Base-by-base conservation (phyloP, 176 grass and related monocot species). In the Tillandsia leiboldiana region DNA sequence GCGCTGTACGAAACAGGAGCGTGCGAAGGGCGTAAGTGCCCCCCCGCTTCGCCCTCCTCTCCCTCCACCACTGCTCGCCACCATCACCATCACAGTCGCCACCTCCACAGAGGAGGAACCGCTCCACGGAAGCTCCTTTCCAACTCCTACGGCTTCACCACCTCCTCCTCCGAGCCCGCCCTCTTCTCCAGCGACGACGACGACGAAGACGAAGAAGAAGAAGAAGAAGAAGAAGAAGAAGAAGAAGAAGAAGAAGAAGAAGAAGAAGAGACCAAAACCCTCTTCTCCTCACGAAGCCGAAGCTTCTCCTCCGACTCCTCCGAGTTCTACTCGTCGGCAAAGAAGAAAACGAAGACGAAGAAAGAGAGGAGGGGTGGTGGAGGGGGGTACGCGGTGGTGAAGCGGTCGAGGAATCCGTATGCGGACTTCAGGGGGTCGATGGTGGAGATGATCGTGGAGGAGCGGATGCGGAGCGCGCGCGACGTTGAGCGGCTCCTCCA, bases 391-490 rank as follows among this genome's bases (percentile, higher is more conserved):
- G 67, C 66, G 71, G 86, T 97, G 52, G 93, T 97, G 68, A 97
- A 92, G 81, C 81, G 74, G 4, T 90, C 93, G 20, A 84, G 82
- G 59, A 82, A 97, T 61, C 93, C 93, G 5, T 97, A 90, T 65
- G 47, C 72, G 65, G 93, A 97, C 50, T 97, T 97, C 84, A 82
- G 86, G 71, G 85, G 86, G 52, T 97, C 93, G 48, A 97, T 97
- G 93, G 89, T 85, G 70, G 93, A 97, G 79, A 97, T 97, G 93
- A 79, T 97, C 50, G 72, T 87, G 75, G 86, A 90, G 72, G 73
- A 71, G 51, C 72, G 68, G 52, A 65, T 92, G 81, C 23, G 72
- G 57, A 81, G 71, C 78, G 77, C 79, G 61, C 77, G 48, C 22
- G 70, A 77, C 59, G 85, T 97, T 89, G 93, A 92, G 79, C 67